A percentile compares a stretch with the other conserved stretches of the same genome.
phyloP scores from a whole-genome alignment of 192 early-diverging fungal genomes.

The Entomortierella chlamydospora region DNA sequence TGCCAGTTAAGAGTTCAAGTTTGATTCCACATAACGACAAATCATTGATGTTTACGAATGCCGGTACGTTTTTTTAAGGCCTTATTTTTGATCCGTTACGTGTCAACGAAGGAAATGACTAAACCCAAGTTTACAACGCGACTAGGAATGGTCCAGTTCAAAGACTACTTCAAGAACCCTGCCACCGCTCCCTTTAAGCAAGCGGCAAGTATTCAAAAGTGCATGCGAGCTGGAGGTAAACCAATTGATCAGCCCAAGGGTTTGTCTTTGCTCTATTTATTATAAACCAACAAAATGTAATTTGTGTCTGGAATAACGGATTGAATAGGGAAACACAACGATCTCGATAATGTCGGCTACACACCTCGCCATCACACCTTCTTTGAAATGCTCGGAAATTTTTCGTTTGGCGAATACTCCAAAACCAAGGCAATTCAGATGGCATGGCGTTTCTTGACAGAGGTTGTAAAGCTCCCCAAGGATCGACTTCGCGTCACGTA shows the following conservation, averaged over 20 bases:
- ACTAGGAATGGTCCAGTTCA: constrained; percentile 70
- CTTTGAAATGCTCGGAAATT: constrained; percentile 77
- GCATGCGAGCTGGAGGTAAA: constrained; percentile 67
- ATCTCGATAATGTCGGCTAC: constrained; percentile 73
- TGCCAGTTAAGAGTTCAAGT: constrained; percentile 55
- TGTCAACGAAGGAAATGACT: no score
- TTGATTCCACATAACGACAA: constrained; percentile 70
- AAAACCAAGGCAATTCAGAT: constrained; percentile 64
- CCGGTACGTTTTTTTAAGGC: no score
- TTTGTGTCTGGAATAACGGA: no score
- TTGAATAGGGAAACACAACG: constrained; percentile 69
- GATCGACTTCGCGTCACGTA: constrained; percentile 70
- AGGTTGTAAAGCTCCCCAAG: constrained; percentile 62
- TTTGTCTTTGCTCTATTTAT: no score
- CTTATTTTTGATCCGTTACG: no score
- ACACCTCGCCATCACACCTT: constrained; percentile 74
- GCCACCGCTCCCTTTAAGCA: constrained; percentile 56
- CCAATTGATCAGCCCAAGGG: no score
- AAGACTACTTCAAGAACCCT: constrained; percentile 65
- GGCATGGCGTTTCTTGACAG: constrained; percentile 68
- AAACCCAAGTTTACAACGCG: neutral
- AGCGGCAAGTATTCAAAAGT: constrained; percentile 64
- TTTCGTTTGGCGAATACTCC: constrained; percentile 70
- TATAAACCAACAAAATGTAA: no score
- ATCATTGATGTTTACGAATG: constrained; percentile 68